phyloP scores from a whole-genome alignment of 495 filamentous ascomycete species.

The Penicillium salamii region DNA sequence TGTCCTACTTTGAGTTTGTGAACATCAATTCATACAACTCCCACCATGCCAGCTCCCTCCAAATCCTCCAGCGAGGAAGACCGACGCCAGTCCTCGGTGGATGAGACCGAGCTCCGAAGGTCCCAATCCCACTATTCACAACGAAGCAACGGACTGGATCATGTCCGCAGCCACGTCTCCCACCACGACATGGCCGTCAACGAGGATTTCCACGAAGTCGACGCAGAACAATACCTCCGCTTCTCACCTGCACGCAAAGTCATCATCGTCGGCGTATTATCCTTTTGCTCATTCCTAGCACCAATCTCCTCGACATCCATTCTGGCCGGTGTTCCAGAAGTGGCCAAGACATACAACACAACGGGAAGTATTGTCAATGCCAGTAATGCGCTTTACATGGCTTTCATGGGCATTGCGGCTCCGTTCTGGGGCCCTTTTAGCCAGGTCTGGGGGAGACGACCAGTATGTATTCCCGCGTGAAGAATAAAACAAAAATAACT shows the following conservation, averaged over 20 bases:
- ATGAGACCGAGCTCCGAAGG: slow-evolving; percentile 10
- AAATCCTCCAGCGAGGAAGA: slow-evolving; percentile 17
- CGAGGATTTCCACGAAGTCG: slow-evolving; percentile 26
- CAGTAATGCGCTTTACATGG: slow-evolving; percentile 65
- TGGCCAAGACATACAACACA: slow-evolving; percentile 59
- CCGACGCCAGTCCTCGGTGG: background rate
- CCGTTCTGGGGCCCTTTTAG: slow-evolving; percentile 67
- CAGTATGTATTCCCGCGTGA: slow-evolving; percentile 36
- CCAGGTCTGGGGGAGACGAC: slow-evolving; percentile 62
- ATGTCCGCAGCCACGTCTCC: slow-evolving; percentile 29
- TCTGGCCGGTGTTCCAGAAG: slow-evolving; percentile 66
- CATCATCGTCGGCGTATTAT: slow-evolving; percentile 59
- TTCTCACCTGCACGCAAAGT: slow-evolving; percentile 55
- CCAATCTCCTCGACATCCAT: slow-evolving; percentile 68
- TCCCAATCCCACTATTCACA: slow-evolving; percentile 13
- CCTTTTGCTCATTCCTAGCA: slow-evolving; percentile 65
- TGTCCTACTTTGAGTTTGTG: too few species aligned
- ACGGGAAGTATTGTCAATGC: slow-evolving; percentile 65
- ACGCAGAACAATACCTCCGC: slow-evolving; percentile 50
- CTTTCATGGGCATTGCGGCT: slow-evolving; percentile 67
- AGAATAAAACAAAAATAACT: background rate
- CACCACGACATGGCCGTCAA: slow-evolving; percentile 34
- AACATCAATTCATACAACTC: background rate
- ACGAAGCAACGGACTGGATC: slow-evolving; percentile 6
- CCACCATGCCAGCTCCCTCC: slow-evolving; percentile 17